These are phyloP conservation scores for Arachnopeziza araneosa DNA, from an alignment of 2,329 filamentous ascomycete species.

Conservation along the genomic window DNA sequence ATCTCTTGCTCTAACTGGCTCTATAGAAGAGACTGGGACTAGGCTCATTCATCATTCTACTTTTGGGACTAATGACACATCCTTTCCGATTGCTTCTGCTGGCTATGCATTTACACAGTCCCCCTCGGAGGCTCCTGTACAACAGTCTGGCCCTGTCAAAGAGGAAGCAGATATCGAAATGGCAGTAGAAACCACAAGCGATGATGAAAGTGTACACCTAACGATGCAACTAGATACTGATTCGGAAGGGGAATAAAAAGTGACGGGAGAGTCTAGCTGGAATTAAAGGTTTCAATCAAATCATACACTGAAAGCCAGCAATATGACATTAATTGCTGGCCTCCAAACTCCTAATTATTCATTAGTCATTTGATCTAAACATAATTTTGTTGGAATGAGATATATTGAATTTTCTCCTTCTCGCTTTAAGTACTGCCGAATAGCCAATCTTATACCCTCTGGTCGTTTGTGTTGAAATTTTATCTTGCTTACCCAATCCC, in stretches of 20 bases:
- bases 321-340: no score
- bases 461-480: no score
- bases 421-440: no score
- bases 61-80: background rate
- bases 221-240: slow-evolving; percentile 27
- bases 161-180: slow-evolving; percentile 9
- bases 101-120: background rate
- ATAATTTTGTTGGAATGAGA: no score
- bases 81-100: background rate
- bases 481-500: no score
- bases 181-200: slow-evolving; percentile 32
- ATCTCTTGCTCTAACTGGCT: background rate
- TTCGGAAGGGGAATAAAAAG: slow-evolving; percentile 17
- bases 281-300: no score
- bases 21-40: background rate
- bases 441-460: no score
- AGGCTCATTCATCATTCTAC: background rate
- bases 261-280: no score
- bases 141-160: background rate
- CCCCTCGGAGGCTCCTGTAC: background rate
- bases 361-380: no score
- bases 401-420: no score
- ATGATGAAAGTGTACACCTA: slow-evolving; percentile 43
- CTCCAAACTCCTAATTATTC: slow-evolving; percentile 8
- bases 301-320: no score